Evolutionary conservation across 83 land plant species (phyloP).

Genomic region (Thuja plicata): DNA sequence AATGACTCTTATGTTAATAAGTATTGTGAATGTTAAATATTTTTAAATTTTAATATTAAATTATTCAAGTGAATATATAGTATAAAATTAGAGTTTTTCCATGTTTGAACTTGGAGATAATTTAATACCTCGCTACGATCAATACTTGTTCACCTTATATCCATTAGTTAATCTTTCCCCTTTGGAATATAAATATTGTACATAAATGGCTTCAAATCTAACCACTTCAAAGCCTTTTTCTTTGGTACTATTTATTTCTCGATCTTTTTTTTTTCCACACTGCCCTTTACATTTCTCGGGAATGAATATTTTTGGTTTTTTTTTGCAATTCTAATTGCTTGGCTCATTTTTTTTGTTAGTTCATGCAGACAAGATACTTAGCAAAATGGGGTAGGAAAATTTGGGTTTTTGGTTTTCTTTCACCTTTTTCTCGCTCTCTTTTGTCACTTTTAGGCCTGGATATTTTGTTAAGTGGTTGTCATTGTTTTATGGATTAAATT

Average conservation of each 20-base stretch:
- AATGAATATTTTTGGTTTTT: not conserved
- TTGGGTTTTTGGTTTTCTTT: not conserved
- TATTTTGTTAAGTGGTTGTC: too few relatives aligned
- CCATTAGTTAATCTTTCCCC: not conserved
- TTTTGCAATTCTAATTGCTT: not conserved
- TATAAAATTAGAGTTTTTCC: too few relatives aligned
- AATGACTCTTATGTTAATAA: too few relatives aligned
- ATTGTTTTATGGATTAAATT: slow-evolving; percentile 22
- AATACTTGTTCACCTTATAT: slow-evolving; percentile 16
- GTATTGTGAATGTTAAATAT: too few relatives aligned
- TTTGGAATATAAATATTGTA: slow-evolving; percentile 4
- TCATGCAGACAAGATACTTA: slow-evolving; percentile 58
- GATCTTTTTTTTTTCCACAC: not conserved
- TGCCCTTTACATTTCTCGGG: not conserved
- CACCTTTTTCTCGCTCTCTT: not conserved
- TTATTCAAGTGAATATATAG: too few relatives aligned
- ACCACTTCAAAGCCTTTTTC: not conserved
- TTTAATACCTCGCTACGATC: slow-evolving; percentile 93
- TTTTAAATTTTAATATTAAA: too few relatives aligned
- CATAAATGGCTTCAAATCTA: not conserved
- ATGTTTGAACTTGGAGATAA: slow-evolving; percentile 92
- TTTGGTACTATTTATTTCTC: not conserved
- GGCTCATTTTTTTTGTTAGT: not conserved
- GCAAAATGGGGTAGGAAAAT: slow-evolving; percentile 71
- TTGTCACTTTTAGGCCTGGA: too few relatives aligned